A percentile compares a stretch with the other conserved stretches of the same genome.
Evolutionary conservation across 306 rosid species (phyloP).

Genomic region (Albizia julibrissin): DNA sequence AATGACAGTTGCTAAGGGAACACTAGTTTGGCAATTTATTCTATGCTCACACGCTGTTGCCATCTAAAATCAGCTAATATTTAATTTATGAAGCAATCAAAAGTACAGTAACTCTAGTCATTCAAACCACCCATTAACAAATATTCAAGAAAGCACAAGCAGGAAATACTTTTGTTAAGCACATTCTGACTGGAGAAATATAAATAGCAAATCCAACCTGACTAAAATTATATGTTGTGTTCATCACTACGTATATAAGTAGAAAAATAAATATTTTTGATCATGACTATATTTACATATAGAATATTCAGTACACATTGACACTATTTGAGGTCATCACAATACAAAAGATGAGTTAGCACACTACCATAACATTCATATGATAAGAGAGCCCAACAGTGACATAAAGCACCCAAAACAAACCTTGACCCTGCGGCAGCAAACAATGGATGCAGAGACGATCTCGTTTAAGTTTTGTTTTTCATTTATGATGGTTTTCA

Average conservation of each 20-base stretch:
- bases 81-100: slow-evolving; percentile 8
- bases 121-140: slow-evolving; percentile 17
- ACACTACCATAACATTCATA: slow-evolving; percentile 15
- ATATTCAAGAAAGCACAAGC: slow-evolving; percentile 6
- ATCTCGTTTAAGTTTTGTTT: slow-evolving; percentile 76
- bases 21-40: slow-evolving; percentile 17
- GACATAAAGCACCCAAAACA: slow-evolving; percentile 34
- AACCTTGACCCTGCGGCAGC: slow-evolving; percentile 90
- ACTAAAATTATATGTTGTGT: slow-evolving; percentile 8
- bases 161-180: background rate
- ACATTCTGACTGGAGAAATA: slow-evolving; percentile 24
- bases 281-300: background rate
- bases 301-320: background rate
- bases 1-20: slow-evolving; percentile 2
- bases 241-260: background rate
- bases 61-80: slow-evolving; percentile 23
- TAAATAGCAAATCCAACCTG: slow-evolving; percentile 23
- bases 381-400: slow-evolving; percentile 27
- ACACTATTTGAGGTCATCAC: background rate
- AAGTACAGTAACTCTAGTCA: slow-evolving; percentile 13
- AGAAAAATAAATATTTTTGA: background rate
- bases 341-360: slow-evolving; percentile 16
- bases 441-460: slow-evolving; percentile 88
- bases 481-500: slow-evolving; percentile 77
- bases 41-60: background rate